phyloP scores from a whole-genome alignment of 2,329 filamentous ascomycete species.

The Delphinella strobiligena region DNA sequence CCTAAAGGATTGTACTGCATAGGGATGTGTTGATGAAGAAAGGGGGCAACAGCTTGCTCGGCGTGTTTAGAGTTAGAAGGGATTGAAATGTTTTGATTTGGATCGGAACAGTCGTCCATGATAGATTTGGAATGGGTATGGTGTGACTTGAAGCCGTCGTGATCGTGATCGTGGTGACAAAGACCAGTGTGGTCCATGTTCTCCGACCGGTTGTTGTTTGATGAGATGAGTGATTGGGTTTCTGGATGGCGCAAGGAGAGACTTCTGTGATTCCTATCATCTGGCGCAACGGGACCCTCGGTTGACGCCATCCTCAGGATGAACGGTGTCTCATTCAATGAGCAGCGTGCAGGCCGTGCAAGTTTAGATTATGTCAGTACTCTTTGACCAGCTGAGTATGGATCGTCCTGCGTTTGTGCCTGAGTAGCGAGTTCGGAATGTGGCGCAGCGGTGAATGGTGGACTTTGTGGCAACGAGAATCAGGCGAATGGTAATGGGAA shows the following conservation, averaged over 20 bases:
- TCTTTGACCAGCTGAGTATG: too few species aligned
- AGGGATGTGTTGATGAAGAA: constrained; percentile 83
- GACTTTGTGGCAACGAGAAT: too few species aligned
- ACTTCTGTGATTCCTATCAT: neutral
- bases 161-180: constrained; percentile 22
- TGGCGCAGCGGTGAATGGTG: too few species aligned
- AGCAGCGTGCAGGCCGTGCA: too few species aligned
- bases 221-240: constrained; percentile 1
- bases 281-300: neutral
- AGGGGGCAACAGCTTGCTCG: constrained; percentile 71
- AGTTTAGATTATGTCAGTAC: too few species aligned
- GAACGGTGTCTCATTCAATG: too few species aligned
- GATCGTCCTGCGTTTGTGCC: too few species aligned
- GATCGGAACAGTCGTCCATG: constrained; percentile 1
- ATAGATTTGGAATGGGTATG: constrained; percentile 5
- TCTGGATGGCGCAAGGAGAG: neutral
- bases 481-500: too few species aligned
- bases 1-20: constrained; percentile 74
- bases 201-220: constrained; percentile 4
- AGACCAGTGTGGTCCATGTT: constrained; percentile 14
- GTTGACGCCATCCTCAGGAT: neutral
- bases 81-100: constrained; percentile 22
- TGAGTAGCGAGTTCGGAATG: too few species aligned
- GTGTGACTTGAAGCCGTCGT: constrained; percentile 14
- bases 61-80: constrained; percentile 48